Percentiles rank a stretch among this genome's conserved stretches.
Evolutionary conservation across 2,329 filamentous ascomycete genomes (phyloP).

Genomic region (Berkeleyomyces basicola): DNA sequence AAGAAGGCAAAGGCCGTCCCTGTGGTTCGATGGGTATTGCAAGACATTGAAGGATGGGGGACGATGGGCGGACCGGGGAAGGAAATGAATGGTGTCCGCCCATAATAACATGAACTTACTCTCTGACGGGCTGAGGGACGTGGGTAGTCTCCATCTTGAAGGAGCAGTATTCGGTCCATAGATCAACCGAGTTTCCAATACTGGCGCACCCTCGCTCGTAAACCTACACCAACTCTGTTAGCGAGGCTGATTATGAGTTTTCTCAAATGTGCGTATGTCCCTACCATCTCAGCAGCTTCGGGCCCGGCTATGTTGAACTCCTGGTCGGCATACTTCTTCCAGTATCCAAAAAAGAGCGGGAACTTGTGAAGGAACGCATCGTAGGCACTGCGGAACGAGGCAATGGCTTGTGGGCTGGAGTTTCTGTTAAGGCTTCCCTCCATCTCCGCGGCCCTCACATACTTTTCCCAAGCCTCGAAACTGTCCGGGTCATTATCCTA

Average conservation of each 20-base stretch:
- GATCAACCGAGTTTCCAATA: slow-evolving; percentile 82
- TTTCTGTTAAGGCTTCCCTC: slow-evolving; percentile 93
- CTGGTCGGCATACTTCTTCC: slow-evolving; percentile 98
- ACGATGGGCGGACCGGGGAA: slow-evolving; percentile 24
- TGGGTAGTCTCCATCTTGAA: slow-evolving; percentile 98
- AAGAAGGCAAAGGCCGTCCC: slow-evolving; percentile 16
- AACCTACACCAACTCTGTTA: slow-evolving; percentile 38
- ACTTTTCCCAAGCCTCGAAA: slow-evolving; percentile 89
- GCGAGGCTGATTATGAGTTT: neutral
- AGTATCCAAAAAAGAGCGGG: slow-evolving; percentile 90
- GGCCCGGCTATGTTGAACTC: slow-evolving; percentile 95
- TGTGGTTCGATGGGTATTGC: slow-evolving; percentile 20
- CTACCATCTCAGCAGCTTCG: slow-evolving; percentile 90
- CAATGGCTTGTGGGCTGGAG: slow-evolving; percentile 84
- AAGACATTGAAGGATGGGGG: slow-evolving; percentile 8
- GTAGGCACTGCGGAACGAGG: slow-evolving; percentile 72
- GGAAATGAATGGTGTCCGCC: slow-evolving; percentile 26
- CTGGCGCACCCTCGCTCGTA: slow-evolving; percentile 92
- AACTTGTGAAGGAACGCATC: slow-evolving; percentile 90
- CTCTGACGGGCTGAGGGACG: slow-evolving; percentile 87
- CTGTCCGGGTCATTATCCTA: slow-evolving; percentile 63
- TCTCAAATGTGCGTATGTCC: neutral
- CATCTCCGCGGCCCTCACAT: slow-evolving; percentile 70
- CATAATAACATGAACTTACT: slow-evolving; percentile 67
- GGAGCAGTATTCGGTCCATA: slow-evolving; percentile 93